These are phyloP conservation scores for Boletus tylopilopsis DNA, from an alignment of 768 basidiomycete species.

Conservation along the genomic window DNA sequence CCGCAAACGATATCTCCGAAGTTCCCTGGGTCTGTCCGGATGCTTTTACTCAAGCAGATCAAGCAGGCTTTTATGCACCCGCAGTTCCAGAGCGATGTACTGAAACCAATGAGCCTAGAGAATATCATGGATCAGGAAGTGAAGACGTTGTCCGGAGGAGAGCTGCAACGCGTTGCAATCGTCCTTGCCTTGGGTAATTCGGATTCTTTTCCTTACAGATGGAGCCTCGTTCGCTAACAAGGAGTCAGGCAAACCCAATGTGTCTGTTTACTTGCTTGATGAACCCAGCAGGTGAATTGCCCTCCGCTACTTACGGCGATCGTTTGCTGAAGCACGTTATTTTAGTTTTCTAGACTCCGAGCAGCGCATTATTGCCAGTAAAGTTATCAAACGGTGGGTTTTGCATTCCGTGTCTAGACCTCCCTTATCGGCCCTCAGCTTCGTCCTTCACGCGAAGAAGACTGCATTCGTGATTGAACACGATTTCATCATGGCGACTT, in stretches of 20 bases:
- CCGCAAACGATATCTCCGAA: conserved; percentile 98
- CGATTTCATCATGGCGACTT: conserved; percentile 99
- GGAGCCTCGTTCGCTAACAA: conserved; percentile 10
- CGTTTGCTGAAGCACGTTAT: conserved; percentile 5
- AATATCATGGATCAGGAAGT: conserved; percentile 97
- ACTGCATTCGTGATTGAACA: conserved; percentile 99
- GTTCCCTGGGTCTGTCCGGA: conserved; percentile 95
- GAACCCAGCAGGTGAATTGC: conserved; percentile 74
- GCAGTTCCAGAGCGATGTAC: conserved; percentile 98
- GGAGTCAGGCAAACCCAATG: conserved; percentile 62
- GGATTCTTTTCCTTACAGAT: not conserved
- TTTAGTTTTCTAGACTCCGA: conserved; percentile 93
- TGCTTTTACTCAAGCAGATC: conserved; percentile 92
- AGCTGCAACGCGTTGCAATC: conserved; percentile 96
- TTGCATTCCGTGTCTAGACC: not conserved
- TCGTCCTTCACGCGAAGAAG: conserved; percentile 95
- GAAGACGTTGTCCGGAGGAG: conserved; percentile 97
- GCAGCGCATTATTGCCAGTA: conserved; percentile 97
- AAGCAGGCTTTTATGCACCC: conserved; percentile 97
- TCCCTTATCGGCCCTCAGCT: conserved; percentile 40
- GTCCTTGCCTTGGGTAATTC: conserved; percentile 78
- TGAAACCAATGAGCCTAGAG: conserved; percentile 97
- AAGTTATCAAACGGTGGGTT: conserved; percentile 90
- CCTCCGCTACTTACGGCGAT: not conserved
- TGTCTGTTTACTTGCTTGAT: conserved; percentile 90